Evolutionary conservation across 2,329 filamentous ascomycete species (phyloP).

Genomic region (Dactylonectria estremocensis): DNA sequence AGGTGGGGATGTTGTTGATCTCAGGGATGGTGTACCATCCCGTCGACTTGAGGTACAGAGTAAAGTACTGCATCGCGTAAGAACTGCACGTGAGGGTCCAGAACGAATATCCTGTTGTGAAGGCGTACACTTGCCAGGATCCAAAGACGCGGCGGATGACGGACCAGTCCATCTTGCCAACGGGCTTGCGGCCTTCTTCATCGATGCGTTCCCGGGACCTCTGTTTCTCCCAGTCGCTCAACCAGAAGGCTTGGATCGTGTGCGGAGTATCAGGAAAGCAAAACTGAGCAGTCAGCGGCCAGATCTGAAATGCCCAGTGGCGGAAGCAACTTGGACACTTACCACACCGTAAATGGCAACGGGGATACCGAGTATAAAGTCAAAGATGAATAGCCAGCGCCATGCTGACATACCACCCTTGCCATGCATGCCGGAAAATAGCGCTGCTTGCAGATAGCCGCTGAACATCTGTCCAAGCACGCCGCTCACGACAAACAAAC

Average conservation of each 20-base stretch:
- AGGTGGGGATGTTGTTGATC: conserved; percentile 63
- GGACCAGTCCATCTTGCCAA: conserved; percentile 52
- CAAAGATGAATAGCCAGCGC: conserved; percentile 59
- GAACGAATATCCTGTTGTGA: conserved; percentile 57
- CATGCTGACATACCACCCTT: conserved; percentile 52
- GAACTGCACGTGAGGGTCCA: conserved; percentile 56
- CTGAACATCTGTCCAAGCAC: conserved; percentile 61
- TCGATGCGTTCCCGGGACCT: conserved; percentile 79
- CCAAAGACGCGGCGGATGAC: conserved; percentile 57
- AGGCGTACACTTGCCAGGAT: conserved; percentile 62
- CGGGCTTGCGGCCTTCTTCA: conserved; percentile 61
- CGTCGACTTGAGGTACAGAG: conserved; percentile 57
- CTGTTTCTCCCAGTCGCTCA: conserved; percentile 70
- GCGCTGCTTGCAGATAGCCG: conserved; percentile 53
- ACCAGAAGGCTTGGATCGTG: conserved; percentile 59
- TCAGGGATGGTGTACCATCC: conserved; percentile 54
- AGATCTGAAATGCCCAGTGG: no score
- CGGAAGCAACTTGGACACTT: not conserved
- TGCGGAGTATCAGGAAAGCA: conserved; percentile 61
- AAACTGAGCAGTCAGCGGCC: conserved; percentile 34
- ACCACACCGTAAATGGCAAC: conserved; percentile 47
- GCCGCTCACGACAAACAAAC: conserved; percentile 71
- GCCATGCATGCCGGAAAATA: conserved; percentile 54
- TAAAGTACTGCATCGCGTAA: conserved; percentile 59
- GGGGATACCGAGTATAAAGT: conserved; percentile 56